Evolutionary conservation across 1,284 basidiomycete genomes (phyloP), one percentile per base, ranked within the genome.

Genomic region (Trichosporon sp.): DNA sequence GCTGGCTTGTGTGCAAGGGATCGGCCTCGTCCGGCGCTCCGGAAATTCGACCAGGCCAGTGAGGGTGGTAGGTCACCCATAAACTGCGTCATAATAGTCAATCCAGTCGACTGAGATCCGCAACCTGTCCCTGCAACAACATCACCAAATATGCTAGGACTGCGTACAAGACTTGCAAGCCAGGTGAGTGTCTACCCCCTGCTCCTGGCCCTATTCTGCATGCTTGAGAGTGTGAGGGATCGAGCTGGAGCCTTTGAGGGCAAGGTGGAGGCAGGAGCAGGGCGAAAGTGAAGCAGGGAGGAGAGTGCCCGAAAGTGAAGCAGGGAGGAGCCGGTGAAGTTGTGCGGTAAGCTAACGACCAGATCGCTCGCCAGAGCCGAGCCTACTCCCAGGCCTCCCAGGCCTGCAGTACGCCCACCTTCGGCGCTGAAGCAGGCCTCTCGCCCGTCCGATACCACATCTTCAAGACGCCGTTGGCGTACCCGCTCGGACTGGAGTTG

Each of bases 361-460:
- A 54, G 49, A 8, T 54, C 25, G n/a, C 46, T 9, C 49, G 49
- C 27, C 49, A 54, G 27, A 1, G 13, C 25, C 49, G 49, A 13
- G 49, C 25, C 27, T n/a, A 29, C 49, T 4, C 46, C 11, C 49
- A 54, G 49, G 25, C 49, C 49, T 4, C 46, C 11, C 49, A 54
- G 49, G 25, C 49, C 14, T 54, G 49, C 49, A 27, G 49, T 16
- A 21, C 21, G 29, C 49, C 49, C 11, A 54, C 49, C 14, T 54
- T 54, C 7, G 49, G 49, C 49, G 49, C 49, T 7, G 49, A 54
- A 27, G 25, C 56, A 6, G 5, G 49, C 16, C 65, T 77, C 9
- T 70, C 88, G 32, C 87, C 91, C 1, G 82, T 93, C 59, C 81
- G 89, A 68, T 91, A 88, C 77, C 89, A 93, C 74, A 83, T 87